Conservation (phyloP, 306 rosid species). For the Inga leiocalycina region DNA sequence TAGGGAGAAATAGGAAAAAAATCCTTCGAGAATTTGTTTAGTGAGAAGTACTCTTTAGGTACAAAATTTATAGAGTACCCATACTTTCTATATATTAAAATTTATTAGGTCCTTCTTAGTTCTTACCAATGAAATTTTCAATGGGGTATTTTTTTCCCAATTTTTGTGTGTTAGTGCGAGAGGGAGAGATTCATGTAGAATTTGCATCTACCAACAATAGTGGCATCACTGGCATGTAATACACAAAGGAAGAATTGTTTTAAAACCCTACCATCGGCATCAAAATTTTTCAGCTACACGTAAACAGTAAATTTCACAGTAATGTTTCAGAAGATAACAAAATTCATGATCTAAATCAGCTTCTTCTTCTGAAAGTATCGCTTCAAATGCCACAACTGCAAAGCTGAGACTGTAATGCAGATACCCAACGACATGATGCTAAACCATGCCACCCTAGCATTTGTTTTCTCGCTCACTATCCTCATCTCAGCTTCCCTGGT, state of each 20-base stretch:
- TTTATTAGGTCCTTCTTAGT: too few species aligned
- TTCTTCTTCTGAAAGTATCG: constrained; percentile 92
- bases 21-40: too few species aligned
- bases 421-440: constrained; percentile 75
- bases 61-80: too few species aligned
- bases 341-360: constrained; percentile 55
- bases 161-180: too few species aligned
- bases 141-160: too few species aligned
- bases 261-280: constrained; percentile 27
- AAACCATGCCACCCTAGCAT: constrained; percentile 76
- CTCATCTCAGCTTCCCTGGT: constrained; percentile 90
- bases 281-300: constrained; percentile 39
- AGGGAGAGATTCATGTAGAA: not conserved
- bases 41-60: too few species aligned
- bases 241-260: constrained; percentile 7
- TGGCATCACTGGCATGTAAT: constrained; percentile 8
- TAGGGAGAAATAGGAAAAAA: too few species aligned
- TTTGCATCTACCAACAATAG: not conserved
- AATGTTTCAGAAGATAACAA: not conserved
- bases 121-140: too few species aligned
- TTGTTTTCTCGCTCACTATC: constrained; percentile 77
- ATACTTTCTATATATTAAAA: too few species aligned
- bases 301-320: constrained; percentile 20
- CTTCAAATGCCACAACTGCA: constrained; percentile 88
- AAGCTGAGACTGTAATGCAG: constrained; percentile 72